phyloP scores from a whole-genome alignment of 2,329 filamentous ascomycete genomes.

The Penicillium decumbens region DNA sequence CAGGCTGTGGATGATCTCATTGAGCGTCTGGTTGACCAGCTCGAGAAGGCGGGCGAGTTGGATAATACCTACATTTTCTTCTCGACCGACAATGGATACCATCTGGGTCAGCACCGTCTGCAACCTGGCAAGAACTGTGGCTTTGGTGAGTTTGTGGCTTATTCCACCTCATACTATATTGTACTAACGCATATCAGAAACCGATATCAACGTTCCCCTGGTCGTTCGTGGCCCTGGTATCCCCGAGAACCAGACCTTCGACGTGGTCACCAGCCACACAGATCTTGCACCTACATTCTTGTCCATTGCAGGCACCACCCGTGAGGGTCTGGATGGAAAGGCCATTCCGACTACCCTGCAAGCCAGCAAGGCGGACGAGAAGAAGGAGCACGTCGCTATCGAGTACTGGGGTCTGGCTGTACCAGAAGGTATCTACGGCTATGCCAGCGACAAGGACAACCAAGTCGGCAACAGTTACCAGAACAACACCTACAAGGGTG shows the following conservation, averaged over 20 bases:
- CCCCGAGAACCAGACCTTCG: slow-evolving; percentile 36
- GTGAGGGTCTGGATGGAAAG: slow-evolving; percentile 53
- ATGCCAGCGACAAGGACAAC: slow-evolving; percentile 18
- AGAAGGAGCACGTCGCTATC: slow-evolving; percentile 53
- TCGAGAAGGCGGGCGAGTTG: slow-evolving; percentile 40
- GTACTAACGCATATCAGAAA: slow-evolving; percentile 17
- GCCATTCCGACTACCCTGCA: slow-evolving; percentile 44
- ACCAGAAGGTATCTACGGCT: slow-evolving; percentile 28
- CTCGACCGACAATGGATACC: slow-evolving; percentile 57
- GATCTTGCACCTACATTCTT: slow-evolving; percentile 61
- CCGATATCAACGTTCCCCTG: slow-evolving; percentile 55
- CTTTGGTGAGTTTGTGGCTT: slow-evolving; percentile 44
- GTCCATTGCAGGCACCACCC: slow-evolving; percentile 34
- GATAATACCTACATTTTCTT: slow-evolving; percentile 57
- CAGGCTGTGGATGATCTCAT: slow-evolving; percentile 54
- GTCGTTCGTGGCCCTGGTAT: slow-evolving; percentile 57
- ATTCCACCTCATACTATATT: too few species aligned
- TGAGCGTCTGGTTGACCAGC: slow-evolving; percentile 39
- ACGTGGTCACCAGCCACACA: slow-evolving; percentile 57
- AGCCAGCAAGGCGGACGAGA: slow-evolving; percentile 20
- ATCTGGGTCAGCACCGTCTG: slow-evolving; percentile 56
- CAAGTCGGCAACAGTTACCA: slow-evolving; percentile 17
- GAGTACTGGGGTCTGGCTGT: slow-evolving; percentile 52
- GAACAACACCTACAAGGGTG: slow-evolving; percentile 59
- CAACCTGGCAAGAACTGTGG: slow-evolving; percentile 55